Percentiles rank a stretch among this genome's conserved stretches.
Evolutionary conservation across 345 rosid species (phyloP).

Genomic region (Noccaea bulbosa): DNA sequence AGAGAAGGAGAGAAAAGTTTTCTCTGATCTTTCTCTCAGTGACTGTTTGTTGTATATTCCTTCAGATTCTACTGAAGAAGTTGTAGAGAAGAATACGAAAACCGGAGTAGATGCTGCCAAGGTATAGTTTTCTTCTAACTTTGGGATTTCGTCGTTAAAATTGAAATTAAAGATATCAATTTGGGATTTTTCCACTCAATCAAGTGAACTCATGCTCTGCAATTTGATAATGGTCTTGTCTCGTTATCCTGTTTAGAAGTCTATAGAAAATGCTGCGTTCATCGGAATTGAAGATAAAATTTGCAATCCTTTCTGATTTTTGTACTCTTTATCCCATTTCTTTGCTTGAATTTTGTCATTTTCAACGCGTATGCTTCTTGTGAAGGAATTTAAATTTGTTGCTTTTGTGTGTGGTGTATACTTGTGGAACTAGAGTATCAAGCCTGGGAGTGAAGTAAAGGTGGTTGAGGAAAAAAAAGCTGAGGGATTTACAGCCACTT

Average conservation of each 20-base stretch:
- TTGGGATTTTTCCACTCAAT: neutral
- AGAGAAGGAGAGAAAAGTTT: neutral
- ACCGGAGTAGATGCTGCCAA: conserved; percentile 2
- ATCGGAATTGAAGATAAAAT: neutral
- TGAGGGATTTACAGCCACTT: conserved; percentile 19
- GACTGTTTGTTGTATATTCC: neutral
- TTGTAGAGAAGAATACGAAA: conserved; percentile 32
- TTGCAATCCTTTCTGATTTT: neutral
- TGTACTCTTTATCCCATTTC: neutral
- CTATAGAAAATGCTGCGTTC: neutral
- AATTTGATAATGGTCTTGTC: neutral
- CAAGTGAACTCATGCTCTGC: neutral
- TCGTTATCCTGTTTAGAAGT: neutral
- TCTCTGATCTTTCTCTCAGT: neutral
- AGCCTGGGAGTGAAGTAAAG: conserved; percentile 33
- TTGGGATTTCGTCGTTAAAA: neutral
- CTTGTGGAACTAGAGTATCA: conserved; percentile 17
- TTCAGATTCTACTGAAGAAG: conserved; percentile 35
- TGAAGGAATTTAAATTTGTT: neutral
- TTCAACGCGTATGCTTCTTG: neutral
- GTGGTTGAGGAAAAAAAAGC: conserved; percentile 35
- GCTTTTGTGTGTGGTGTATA: neutral
- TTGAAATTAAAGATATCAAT: neutral
- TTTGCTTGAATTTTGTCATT: neutral
- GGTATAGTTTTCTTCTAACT: conserved; percentile 13